phyloP scores from a whole-genome alignment of 2,329 filamentous ascomycete genomes.

The Ascochyta fabae region DNA sequence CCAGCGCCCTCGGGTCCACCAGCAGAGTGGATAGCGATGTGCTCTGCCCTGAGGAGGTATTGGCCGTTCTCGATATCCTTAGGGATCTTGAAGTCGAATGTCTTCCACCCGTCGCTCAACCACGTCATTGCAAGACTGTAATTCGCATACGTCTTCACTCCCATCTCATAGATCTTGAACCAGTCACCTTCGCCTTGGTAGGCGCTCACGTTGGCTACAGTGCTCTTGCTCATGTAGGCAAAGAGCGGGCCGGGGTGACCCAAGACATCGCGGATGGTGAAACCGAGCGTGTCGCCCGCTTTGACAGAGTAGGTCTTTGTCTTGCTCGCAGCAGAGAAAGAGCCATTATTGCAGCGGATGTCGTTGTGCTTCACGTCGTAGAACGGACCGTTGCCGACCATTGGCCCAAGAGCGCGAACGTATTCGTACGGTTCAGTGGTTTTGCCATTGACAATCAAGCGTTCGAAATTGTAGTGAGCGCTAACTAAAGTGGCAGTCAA shows the following conservation, averaged over 20 bases:
- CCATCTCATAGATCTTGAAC: slow-evolving; percentile 45
- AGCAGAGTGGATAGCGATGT: slow-evolving; percentile 51
- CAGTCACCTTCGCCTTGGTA: slow-evolving; percentile 69
- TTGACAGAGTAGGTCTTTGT: slow-evolving; percentile 48
- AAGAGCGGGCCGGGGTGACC: slow-evolving; percentile 49
- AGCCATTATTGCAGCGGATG: slow-evolving; percentile 47
- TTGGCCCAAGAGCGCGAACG: slow-evolving; percentile 4
- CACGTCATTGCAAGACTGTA: slow-evolving; percentile 12
- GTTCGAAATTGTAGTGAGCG: slow-evolving; percentile 49
- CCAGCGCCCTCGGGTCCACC: slow-evolving; percentile 30
- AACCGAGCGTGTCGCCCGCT: slow-evolving; percentile 57
- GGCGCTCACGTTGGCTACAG: slow-evolving; percentile 69
- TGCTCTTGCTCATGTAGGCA: slow-evolving; percentile 51
- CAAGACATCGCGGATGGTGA: slow-evolving; percentile 59
- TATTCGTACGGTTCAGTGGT: slow-evolving; percentile 24
- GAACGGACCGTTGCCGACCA: slow-evolving; percentile 6
- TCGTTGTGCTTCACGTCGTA: slow-evolving; percentile 21
- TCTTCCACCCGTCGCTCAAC: slow-evolving; percentile 16
- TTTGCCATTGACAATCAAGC: slow-evolving; percentile 43
- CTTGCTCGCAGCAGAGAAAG: slow-evolving; percentile 33
- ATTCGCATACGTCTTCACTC: slow-evolving; percentile 27
- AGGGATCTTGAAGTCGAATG: slow-evolving; percentile 16
- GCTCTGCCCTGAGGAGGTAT: slow-evolving; percentile 53
- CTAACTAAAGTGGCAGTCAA: slow-evolving; percentile 34
- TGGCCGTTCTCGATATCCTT: slow-evolving; percentile 38